Base-by-base conservation (phyloP, 1,284 basidiomycete genomes). In the Coniophora puteana region DNA sequence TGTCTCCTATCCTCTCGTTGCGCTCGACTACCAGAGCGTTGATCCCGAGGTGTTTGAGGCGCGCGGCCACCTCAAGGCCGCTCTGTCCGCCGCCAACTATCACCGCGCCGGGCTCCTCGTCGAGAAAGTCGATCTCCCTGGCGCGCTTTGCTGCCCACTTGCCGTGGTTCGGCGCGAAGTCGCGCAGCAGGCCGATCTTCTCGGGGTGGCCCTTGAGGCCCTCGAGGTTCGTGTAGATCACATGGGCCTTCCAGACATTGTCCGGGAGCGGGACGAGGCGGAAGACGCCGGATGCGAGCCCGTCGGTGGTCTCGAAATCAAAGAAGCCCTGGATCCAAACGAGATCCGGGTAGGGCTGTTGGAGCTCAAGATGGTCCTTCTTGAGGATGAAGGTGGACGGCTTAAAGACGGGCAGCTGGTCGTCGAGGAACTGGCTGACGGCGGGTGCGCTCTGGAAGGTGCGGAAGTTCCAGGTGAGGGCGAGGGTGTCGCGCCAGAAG, bases 391-490 rank as follows among this genome's bases (percentile, higher is more conserved):
- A 59, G 2, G 51, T 35, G 0, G 25, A 8, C 8, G 47, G 54
- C 12, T 58, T 44, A 6, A 70, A 57, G 33, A 67, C 58, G 1
- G 55, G 45, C 30, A 80, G 67, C 26, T 68, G 64, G 41, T 73
- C 69, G 21, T 48, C 14, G 22, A 78, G 65, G 54, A 79, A 71
- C 36, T 57, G 54, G 23, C 46, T 51, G 40, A 81, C 71, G 16
- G 55, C 53, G 3, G 49, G 32, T 22, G 40, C 51, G 21, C 71
- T 71, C 39, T 71, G 66, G 55, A 83, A 77, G 4, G 78, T 80
- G 35, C 78, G 75, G 50, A 81, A 76, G 47, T 77, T 69, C 76
- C 77, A 81, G 12, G 80, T 80, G 37, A 83, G 61, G 2, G 75
- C 65, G 38, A 81, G 70, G 48, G 74, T 67, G 52, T 83, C 80